Percentiles rank a stretch among this genome's conserved stretches.
phyloP scores from a whole-genome alignment of 129 eudicot genomes.

The Artemisia tridentata region DNA sequence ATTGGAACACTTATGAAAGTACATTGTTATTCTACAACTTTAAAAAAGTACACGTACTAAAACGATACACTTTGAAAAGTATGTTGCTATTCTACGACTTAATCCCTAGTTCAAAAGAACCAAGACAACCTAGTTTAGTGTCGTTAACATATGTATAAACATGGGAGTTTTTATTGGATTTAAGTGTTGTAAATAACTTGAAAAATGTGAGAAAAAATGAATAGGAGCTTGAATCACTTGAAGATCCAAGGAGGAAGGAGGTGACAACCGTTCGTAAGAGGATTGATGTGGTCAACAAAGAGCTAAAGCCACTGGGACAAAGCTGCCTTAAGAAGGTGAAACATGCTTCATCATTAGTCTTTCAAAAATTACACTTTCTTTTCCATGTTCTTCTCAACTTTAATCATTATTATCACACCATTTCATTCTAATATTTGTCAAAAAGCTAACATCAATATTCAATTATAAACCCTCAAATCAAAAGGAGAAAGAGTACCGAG shows the following conservation, averaged over 20 bases:
- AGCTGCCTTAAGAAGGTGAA: slow-evolving; percentile 81
- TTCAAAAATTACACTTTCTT: slow-evolving; percentile 23
- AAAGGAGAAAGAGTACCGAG: slow-evolving; percentile 90
- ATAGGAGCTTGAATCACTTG: slow-evolving; percentile 67
- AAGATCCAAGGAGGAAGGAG: slow-evolving; percentile 88
- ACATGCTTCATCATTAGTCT: slow-evolving; percentile 25
- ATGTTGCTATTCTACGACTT: too few species aligned
- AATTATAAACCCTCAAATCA: background rate
- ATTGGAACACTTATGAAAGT: too few species aligned
- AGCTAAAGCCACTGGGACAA: slow-evolving; percentile 63
- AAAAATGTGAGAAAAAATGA: background rate
- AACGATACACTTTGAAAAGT: too few species aligned
- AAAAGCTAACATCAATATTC: background rate
- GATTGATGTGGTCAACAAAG: slow-evolving; percentile 65
- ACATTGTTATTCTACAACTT: too few species aligned
- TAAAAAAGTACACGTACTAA: too few species aligned
- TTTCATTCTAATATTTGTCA: background rate
- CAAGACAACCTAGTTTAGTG: too few species aligned
- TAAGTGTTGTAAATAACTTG: background rate
- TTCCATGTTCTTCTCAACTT: background rate
- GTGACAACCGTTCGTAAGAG: slow-evolving; percentile 55
- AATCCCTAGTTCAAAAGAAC: too few species aligned
- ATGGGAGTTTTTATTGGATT: background rate
- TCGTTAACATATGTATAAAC: background rate
- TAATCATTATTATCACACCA: slow-evolving; percentile 16